phyloP scores from a whole-genome alignment of 495 filamentous ascomycete species.

The Daldinia caldariorum region DNA sequence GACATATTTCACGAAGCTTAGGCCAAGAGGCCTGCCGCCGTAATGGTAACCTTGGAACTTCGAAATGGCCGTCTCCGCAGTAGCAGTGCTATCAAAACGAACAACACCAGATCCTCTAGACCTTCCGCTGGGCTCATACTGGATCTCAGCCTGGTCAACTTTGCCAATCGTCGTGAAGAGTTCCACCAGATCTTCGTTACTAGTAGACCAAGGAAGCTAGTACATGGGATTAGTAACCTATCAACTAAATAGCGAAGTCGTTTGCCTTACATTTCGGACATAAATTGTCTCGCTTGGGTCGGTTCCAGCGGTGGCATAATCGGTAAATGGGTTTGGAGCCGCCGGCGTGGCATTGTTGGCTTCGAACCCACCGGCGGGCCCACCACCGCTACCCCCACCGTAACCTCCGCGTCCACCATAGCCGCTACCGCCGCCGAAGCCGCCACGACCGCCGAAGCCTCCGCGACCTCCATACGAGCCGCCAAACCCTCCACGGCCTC shows the following conservation, averaged over 20 bases:
- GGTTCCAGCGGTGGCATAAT: conserved; percentile 87
- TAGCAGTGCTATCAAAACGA: conserved; percentile 83
- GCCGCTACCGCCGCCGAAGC: conserved; percentile 49
- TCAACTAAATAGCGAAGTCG: background rate
- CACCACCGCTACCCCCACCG: conserved; percentile 50
- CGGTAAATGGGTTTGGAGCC: conserved; percentile 95
- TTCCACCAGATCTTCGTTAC: conserved; percentile 95
- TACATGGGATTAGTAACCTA: conserved; percentile 27
- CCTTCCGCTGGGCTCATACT: conserved; percentile 96
- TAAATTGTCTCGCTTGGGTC: conserved; percentile 88
- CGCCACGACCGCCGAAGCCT: conserved; percentile 65
- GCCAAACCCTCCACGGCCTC: conserved; percentile 64
- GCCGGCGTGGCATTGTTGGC: conserved; percentile 38
- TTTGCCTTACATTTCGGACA: conserved; percentile 88
- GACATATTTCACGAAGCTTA: conserved; percentile 91
- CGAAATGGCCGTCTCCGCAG: conserved; percentile 91
- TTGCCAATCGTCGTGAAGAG: conserved; percentile 98
- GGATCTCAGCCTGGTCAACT: conserved; percentile 96
- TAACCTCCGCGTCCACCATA: conserved; percentile 53
- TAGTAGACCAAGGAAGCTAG: conserved; percentile 97
- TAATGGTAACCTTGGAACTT: conserved; percentile 99
- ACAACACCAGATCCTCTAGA: conserved; percentile 96
- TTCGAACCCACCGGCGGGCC: conserved; percentile 59
- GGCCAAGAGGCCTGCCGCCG: conserved; percentile 90
- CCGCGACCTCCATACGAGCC: conserved; percentile 66